Base-by-base conservation (phyloP, 768 basidiomycete genomes). In the Psilocybe tampanensis region DNA sequence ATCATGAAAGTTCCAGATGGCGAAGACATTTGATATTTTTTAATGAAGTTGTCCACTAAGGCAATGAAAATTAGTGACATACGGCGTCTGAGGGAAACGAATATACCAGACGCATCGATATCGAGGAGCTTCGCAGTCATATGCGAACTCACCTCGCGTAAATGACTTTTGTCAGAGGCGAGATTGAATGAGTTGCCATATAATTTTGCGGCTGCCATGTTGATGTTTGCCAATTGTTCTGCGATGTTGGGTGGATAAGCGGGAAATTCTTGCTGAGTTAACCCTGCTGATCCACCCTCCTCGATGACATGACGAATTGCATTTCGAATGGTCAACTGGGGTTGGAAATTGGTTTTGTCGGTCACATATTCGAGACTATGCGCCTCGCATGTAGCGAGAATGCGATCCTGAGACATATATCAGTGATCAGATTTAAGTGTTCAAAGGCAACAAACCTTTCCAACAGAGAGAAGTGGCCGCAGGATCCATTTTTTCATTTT, bases 281-380 rank as follows among this genome's bases (percentile, higher is more conserved):
- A 26, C 2, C 39, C 55, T 11, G 45, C 13, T 15, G 54, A 43
- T 24, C 44, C 33, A 21, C 49, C 52, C 1, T 41, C 54, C 33
- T 47, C 36, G 15, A 71, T 48, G 18, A 57, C 57, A 44, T 83
- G 75, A n/a, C 92, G 84, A 33, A 94, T 77, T 17, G 83, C 81
- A 70, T 94, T 94, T 17, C 92, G 80, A 33, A 85, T 69, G 0
- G 92, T 92, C 41, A 90, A 56, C 5, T 79, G 77, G 2, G 91
- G 89, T 61, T 92, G 86, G 54, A 86, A 85, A 65, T 94, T 94
- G 17, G 90, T 89, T 0, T 73, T 69, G 64, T 94, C 92, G 18
- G 74, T 72, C 41, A 88, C 77, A 68, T 87, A 94, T 55, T 78
- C 72, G 8, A 93, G 68, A 1, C 71, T 67, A 59, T 91, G 75